Percentiles rank a stretch among this genome's conserved stretches.
phyloP scores from a whole-genome alignment of 768 basidiomycete species.

The Xerocomus potaroensis region DNA sequence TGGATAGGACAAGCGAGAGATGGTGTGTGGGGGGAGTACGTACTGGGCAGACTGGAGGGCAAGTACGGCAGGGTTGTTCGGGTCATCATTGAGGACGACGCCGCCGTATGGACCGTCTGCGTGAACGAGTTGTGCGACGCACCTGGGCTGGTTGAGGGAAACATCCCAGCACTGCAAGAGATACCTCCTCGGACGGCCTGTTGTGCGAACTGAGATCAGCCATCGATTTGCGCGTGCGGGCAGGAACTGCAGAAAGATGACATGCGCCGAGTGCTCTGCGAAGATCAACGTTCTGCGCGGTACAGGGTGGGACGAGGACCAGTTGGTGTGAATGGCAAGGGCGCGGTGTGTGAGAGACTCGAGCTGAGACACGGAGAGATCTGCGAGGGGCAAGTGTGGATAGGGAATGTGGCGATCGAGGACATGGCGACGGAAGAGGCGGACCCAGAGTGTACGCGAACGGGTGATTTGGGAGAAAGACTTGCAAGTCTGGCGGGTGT shows the following conservation, averaged over 20 bases:
- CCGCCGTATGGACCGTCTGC: conserved; percentile 37
- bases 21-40: conserved; percentile 2
- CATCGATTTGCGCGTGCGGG: conserved; percentile 39
- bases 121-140: conserved; percentile 39
- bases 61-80: conserved; percentile 31
- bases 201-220: conserved; percentile 43
- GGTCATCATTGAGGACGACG: conserved; percentile 43
- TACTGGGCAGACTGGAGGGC: conserved; percentile 44
- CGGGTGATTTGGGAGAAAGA: conserved; percentile 39
- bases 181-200: conserved; percentile 23
- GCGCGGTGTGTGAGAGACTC: conserved; percentile 40
- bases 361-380: conserved; percentile 41
- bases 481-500: conserved; percentile 37
- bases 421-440: conserved; percentile 40
- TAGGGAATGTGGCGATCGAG: conserved; percentile 43
- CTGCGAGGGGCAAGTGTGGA: conserved; percentile 34
- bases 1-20: neutral
- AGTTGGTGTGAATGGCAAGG: conserved; percentile 43
- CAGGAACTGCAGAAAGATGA: conserved; percentile 46
- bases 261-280: conserved; percentile 28
- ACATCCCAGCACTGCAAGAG: conserved; percentile 60
- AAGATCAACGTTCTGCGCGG: conserved; percentile 26
- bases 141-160: conserved; percentile 27
- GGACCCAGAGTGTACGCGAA: conserved; percentile 48
- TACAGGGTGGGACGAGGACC: conserved; percentile 42